Percentiles rank a stretch among this genome's conserved stretches.
Evolutionary conservation across 768 basidiomycete genomes (phyloP).

Genomic region (Auricularia sp.): DNA sequence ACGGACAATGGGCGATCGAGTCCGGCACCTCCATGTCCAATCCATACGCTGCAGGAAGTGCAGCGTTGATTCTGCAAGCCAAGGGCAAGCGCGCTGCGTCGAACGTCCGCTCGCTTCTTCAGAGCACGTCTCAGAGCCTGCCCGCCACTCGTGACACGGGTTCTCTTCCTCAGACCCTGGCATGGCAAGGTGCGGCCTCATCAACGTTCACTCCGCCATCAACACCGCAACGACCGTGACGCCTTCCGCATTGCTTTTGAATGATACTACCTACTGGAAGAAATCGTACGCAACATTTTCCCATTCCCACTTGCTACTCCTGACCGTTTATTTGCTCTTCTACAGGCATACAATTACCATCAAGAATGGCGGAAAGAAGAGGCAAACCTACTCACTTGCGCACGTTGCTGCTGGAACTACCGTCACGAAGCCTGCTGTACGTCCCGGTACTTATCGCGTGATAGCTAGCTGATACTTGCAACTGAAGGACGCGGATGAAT

Average conservation of each 20-base stretch:
- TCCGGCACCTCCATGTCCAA: slow-evolving; percentile 13
- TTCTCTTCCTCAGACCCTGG: neutral
- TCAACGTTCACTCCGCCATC: neutral
- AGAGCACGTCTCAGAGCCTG: neutral
- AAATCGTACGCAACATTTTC: neutral
- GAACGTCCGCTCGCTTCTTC: neutral
- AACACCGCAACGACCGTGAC: neutral
- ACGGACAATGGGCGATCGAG: slow-evolving; percentile 6
- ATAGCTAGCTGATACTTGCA: neutral
- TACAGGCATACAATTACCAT: neutral
- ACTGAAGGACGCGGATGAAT: neutral
- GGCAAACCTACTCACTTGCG: neutral
- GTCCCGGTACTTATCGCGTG: neutral
- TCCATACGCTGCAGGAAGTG: slow-evolving; percentile 4
- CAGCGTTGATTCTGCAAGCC: slow-evolving; percentile 4
- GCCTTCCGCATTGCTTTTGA: neutral
- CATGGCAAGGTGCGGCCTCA: neutral
- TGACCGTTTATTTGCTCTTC: neutral
- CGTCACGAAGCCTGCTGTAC: neutral
- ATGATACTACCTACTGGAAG: neutral
- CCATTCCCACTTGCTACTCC: neutral
- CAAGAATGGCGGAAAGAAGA: neutral
- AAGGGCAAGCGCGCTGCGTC: slow-evolving; percentile 1
- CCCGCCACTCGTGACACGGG: neutral
- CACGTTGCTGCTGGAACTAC: neutral